Evolutionary conservation across 164 flowering plant species (phyloP).

Genomic region (Cinnamomum chago): DNA sequence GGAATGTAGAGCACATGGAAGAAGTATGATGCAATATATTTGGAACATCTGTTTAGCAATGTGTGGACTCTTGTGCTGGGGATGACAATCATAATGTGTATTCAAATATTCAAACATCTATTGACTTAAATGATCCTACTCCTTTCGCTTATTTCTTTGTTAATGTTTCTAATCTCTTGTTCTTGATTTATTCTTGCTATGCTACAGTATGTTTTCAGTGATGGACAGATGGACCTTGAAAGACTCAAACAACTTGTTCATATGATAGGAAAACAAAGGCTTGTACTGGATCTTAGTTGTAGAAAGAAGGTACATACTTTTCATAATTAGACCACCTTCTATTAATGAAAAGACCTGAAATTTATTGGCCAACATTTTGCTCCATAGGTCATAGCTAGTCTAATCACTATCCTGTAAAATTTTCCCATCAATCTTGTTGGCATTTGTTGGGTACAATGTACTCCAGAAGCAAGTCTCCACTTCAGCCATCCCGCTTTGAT

Average conservation of each 20-base stretch:
- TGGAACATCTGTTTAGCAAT: not conserved
- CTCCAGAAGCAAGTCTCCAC: too few relatives aligned
- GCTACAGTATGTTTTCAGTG: conserved; percentile 85
- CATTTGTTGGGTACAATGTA: too few relatives aligned
- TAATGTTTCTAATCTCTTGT: not conserved
- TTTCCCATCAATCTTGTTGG: too few relatives aligned
- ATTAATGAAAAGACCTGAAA: too few relatives aligned
- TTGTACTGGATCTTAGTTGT: conserved; percentile 95
- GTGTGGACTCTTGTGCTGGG: not conserved
- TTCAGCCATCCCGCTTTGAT: too few relatives aligned
- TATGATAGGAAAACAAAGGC: conserved; percentile 69
- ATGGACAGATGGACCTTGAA: conserved; percentile 83
- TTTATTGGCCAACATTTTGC: too few relatives aligned
- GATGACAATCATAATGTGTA: not conserved
- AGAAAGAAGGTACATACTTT: conserved; percentile 66
- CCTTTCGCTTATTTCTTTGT: not conserved
- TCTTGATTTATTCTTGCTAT: conserved; percentile 4
- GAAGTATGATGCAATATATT: too few relatives aligned
- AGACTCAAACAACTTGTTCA: conserved; percentile 69
- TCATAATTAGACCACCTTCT: too few relatives aligned
- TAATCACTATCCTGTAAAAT: too few relatives aligned
- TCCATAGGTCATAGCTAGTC: too few relatives aligned
- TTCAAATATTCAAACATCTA: not conserved
- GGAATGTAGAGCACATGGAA: too few relatives aligned
- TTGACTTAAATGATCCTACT: not conserved